phyloP scores from a whole-genome alignment of 139 green algal species.

The Chlorella sp. region DNA sequence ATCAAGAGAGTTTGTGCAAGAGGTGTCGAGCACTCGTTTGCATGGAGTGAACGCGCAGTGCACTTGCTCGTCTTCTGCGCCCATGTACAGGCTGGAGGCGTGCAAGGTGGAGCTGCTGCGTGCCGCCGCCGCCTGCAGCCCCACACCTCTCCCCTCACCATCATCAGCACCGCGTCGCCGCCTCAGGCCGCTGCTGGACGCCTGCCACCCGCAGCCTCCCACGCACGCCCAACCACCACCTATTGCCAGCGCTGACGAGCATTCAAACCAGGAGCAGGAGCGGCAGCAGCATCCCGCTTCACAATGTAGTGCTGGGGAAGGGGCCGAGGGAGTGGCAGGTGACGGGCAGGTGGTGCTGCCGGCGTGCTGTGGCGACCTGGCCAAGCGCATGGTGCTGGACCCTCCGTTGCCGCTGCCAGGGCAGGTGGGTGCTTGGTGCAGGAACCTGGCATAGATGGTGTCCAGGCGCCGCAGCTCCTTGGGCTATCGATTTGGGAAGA shows the following conservation, averaged over 20 bases:
- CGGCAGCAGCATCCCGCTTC: not conserved
- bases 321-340: too few relatives aligned
- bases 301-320: too few relatives aligned
- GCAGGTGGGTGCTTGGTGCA: too few relatives aligned
- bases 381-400: too few relatives aligned
- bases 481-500: too few relatives aligned
- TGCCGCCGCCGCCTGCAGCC: not conserved
- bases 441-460: too few relatives aligned
- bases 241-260: not conserved
- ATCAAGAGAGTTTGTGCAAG: not conserved
- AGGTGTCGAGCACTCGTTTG: not conserved
- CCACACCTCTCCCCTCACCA: too few relatives aligned
- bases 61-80: not conserved
- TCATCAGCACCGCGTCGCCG: too few relatives aligned
- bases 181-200: not conserved
- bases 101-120: constrained; percentile 6
- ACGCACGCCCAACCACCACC: not conserved
- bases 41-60: not conserved
- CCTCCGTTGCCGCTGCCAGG: too few relatives aligned
- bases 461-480: too few relatives aligned
- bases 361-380: too few relatives aligned
- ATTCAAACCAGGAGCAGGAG: not conserved
- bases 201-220: not conserved
- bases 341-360: too few relatives aligned
- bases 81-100: constrained; percentile 7